phyloP scores from a whole-genome alignment of 1,284 basidiomycete genomes.

The Dichomitus squalens region DNA sequence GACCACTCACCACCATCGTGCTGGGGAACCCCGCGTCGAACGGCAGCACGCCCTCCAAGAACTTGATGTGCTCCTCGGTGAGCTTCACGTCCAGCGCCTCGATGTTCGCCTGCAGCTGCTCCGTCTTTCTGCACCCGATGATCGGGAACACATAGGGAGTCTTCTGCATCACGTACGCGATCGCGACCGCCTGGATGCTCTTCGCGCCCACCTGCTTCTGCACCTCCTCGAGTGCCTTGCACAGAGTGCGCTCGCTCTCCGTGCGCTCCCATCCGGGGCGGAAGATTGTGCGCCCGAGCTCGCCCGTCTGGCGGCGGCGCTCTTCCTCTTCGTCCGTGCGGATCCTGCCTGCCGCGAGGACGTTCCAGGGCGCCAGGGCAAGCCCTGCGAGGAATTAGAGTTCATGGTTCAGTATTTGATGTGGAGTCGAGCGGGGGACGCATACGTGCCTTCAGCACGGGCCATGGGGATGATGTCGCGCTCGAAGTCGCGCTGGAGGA shows the following conservation, averaged over 20 bases:
- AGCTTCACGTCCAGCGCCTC: conserved; percentile 49
- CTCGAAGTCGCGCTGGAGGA: conserved; percentile 35
- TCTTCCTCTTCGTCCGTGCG: conserved; percentile 51
- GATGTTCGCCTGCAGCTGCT: conserved; percentile 50
- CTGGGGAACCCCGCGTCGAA: conserved; percentile 49
- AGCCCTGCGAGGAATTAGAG: conserved; percentile 41
- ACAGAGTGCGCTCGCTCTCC: conserved; percentile 42
- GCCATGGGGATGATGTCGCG: conserved; percentile 57
- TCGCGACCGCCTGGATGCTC: conserved; percentile 39
- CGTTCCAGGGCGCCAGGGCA: conserved; percentile 53
- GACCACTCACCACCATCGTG: conserved; percentile 40
- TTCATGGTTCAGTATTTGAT: too few species aligned
- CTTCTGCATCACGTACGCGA: conserved; percentile 54
- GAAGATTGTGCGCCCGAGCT: conserved; percentile 40
- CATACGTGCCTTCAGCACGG: conserved; percentile 37
- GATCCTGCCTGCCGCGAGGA: conserved; percentile 50
- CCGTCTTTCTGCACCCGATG: conserved; percentile 53
- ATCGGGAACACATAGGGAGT: too few species aligned
- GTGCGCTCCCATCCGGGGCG: conserved; percentile 41
- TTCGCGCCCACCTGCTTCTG: conserved; percentile 42
- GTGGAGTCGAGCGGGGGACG: background rate
- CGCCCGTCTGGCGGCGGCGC: conserved; percentile 40
- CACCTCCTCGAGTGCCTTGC: conserved; percentile 48
- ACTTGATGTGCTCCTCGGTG: conserved; percentile 44
- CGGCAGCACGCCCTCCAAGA: conserved; percentile 41